Conservation (phyloP, 2,329 filamentous ascomycete genomes). For the Aureobasidium namibiae region DNA sequence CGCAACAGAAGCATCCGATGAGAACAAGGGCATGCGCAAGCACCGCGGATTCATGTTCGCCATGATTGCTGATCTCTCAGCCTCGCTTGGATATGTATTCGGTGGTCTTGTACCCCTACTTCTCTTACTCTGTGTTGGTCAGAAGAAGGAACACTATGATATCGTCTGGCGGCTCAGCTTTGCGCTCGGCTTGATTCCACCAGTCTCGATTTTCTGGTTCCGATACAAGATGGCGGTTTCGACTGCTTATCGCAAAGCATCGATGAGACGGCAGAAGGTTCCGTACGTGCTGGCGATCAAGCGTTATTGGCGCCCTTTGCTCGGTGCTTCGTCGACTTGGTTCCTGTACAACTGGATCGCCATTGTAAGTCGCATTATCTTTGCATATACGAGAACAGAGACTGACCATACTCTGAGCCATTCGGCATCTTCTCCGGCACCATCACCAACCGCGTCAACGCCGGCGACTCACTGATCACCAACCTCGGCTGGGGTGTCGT, state of each 20-base stretch:
- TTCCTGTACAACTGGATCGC: slow-evolving; percentile 67
- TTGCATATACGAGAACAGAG: too few species aligned
- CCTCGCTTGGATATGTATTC: slow-evolving; percentile 44
- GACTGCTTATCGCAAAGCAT: slow-evolving; percentile 64
- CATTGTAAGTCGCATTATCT: slow-evolving; percentile 44
- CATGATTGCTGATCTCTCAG: slow-evolving; percentile 45
- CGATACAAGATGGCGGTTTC: slow-evolving; percentile 67
- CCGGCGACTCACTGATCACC: slow-evolving; percentile 55
- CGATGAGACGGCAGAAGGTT: slow-evolving; percentile 50
- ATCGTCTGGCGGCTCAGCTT: slow-evolving; percentile 70
- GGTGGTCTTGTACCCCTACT: slow-evolving; percentile 38
- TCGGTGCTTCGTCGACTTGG: slow-evolving; percentile 67
- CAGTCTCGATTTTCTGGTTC: slow-evolving; percentile 59
- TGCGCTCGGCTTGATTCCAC: slow-evolving; percentile 69
- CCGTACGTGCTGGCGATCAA: slow-evolving; percentile 43
- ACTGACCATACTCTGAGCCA: background rate
- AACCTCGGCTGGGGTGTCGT: slow-evolving; percentile 80
- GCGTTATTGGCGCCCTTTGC: slow-evolving; percentile 64
- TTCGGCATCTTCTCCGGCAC: slow-evolving; percentile 77
- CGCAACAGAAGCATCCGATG: slow-evolving; percentile 47
- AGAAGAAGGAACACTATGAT: slow-evolving; percentile 33
- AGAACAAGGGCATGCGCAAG: slow-evolving; percentile 36
- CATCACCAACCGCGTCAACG: slow-evolving; percentile 56
- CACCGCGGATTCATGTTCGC: slow-evolving; percentile 49
- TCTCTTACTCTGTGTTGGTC: slow-evolving; percentile 41